Evolutionary conservation across 768 basidiomycete species (phyloP), one percentile per base, ranked within the genome.

Genomic region (Kwoniella botswanensis): DNA sequence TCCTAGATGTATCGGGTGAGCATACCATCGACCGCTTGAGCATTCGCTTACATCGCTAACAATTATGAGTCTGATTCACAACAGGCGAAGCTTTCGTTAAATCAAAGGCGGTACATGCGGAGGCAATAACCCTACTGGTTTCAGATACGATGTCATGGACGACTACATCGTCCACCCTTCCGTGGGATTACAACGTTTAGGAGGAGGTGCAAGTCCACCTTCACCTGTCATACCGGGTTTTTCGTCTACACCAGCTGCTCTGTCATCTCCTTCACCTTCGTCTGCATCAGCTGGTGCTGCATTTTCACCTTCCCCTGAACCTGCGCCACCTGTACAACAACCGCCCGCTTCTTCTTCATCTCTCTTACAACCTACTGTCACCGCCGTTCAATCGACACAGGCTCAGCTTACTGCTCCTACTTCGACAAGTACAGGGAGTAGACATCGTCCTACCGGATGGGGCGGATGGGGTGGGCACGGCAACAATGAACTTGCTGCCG

Each of bases 21-120:
- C 52, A 18, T 52, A 46, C 46, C 21, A 29, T 52, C 60, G 10
- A 11, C 18, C 4, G 18, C 43, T 43, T 4, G 35, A 62, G n/a
- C 41, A 12, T 17, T 29, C 58, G n/a, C 12, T 41, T 42, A 41
- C 26, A 60, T 60, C 35, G 35, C 35, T 35, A 6, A 35, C 35
- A 35, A 35, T 35, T 4, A 35, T 35, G 35, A 35, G 35, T 35
- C 35, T 35, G 35, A 35, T 35, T 7, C 35, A 35, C 3, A 35
- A 57, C 35, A 75, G 74, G 67, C n/a, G 26, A 41, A 15, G 68
- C 68, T 12, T 75, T 75, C 26, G 67, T 69, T 41, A 58, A 72
- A 12, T 15, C 70, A 75, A 72, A 12, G 74, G 74, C 17, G 74
- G 74, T 29, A 70, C 74, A 10, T 75, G 74, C 44, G 62, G 50